Evolutionary conservation across 2,329 filamentous ascomycete genomes (phyloP).

Genomic region (Aspergillus fumigatiaffinis): DNA sequence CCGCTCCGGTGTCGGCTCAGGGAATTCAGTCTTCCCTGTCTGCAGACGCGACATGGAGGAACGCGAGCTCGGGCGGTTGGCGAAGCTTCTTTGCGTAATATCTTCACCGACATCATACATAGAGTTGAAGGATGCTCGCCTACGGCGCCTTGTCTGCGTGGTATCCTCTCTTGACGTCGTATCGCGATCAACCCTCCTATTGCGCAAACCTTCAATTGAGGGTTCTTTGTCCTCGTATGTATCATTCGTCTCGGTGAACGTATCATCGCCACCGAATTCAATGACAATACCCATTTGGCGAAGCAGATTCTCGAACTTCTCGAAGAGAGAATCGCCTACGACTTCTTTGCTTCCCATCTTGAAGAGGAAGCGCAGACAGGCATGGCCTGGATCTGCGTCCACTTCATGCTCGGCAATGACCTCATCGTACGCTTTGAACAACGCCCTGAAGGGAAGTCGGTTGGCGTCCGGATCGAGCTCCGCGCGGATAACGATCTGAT

Average conservation of each 20-base stretch:
- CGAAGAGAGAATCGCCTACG: conserved; percentile 57
- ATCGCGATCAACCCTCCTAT: conserved; percentile 15
- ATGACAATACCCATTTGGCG: conserved; percentile 67
- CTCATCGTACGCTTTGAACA: conserved; percentile 77
- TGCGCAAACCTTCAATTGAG: conserved; percentile 21
- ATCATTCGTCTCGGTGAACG: conserved; percentile 28
- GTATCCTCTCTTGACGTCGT: conserved; percentile 24
- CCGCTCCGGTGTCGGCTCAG: conserved; percentile 17
- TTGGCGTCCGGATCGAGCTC: conserved; percentile 63
- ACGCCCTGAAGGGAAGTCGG: conserved; percentile 66
- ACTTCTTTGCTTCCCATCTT: conserved; percentile 63
- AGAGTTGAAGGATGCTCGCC: conserved; percentile 55
- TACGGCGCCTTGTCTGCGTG: conserved; percentile 28
- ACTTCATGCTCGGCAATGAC: conserved; percentile 68
- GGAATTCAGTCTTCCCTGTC: conserved; percentile 34
- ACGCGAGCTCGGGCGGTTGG: conserved; percentile 39
- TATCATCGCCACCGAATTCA: conserved; percentile 52
- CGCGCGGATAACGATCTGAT: conserved; percentile 70
- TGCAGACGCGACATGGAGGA: conserved; percentile 43
- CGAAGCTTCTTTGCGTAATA: conserved; percentile 42
- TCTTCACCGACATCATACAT: conserved; percentile 51
- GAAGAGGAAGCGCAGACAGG: conserved; percentile 74
- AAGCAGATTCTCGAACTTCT: conserved; percentile 68
- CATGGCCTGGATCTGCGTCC: conserved; percentile 68
- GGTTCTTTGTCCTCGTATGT: conserved; percentile 20